Conservation (phyloP, 2,329 filamentous ascomycete genomes). For the Verticillium zaregamsianum region DNA sequence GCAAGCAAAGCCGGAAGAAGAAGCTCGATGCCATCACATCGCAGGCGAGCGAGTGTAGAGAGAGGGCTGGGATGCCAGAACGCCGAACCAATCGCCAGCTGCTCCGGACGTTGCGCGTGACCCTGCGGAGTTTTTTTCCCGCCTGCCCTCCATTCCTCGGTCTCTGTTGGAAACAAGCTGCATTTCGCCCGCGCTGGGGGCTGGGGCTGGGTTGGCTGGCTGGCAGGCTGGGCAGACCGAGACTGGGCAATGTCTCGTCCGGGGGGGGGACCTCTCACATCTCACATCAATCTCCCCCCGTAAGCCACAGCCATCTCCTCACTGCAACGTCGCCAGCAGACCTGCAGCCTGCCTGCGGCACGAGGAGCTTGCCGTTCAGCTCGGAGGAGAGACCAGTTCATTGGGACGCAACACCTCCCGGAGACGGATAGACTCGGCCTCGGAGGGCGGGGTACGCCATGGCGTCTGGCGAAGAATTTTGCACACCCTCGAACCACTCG, state of each 20-base stretch:
- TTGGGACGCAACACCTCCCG: not conserved
- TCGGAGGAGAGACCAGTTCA: not conserved
- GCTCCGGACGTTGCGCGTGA: not conserved
- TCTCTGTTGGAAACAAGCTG: not conserved
- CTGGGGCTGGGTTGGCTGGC: not conserved
- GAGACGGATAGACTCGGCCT: not conserved
- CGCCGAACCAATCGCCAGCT: not conserved
- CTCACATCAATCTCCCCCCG: not conserved
- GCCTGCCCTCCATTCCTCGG: not conserved
- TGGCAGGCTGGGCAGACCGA: not conserved
- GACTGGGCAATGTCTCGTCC: not conserved
- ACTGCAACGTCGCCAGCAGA: not conserved
- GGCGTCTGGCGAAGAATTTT: too few species aligned
- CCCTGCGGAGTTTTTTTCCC: conserved; percentile 2
- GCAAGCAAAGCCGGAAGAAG: not conserved
- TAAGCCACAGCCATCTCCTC: not conserved
- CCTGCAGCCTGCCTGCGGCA: not conserved
- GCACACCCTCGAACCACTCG: too few species aligned
- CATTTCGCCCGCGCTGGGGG: not conserved
- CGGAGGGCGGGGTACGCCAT: not conserved
- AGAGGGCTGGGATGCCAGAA: not conserved
- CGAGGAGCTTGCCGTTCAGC: not conserved
- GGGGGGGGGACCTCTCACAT: not conserved
- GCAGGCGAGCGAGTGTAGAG: not conserved
- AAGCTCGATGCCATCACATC: not conserved